Evolutionary conservation across 1,284 basidiomycete species (phyloP).

Genomic region (Boletus smithii): DNA sequence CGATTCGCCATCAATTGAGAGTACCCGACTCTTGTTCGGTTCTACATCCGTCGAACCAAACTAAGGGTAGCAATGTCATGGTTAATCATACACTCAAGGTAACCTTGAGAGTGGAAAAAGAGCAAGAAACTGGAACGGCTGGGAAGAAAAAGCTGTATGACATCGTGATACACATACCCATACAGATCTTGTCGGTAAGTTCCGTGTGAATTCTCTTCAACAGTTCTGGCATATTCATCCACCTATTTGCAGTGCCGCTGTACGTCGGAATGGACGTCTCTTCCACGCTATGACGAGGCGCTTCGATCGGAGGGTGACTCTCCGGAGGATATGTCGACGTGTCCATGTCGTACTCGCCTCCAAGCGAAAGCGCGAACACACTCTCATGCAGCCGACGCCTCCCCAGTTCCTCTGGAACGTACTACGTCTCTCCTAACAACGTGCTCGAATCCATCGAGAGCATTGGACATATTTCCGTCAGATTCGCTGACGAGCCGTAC

Average conservation of each 20-base stretch:
- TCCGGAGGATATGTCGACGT: conserved; percentile 35
- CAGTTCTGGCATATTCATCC: not conserved
- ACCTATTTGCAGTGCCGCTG: conserved; percentile 61
- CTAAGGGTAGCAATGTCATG: conserved; percentile 76
- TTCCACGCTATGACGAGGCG: conserved; percentile 64
- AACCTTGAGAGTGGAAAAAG: conserved; percentile 81
- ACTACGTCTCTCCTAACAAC: conserved; percentile 35
- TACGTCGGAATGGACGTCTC: conserved; percentile 71
- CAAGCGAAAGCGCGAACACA: conserved; percentile 6
- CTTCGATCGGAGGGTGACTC: conserved; percentile 31
- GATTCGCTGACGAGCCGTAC: conserved; percentile 39
- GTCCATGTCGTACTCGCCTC: conserved; percentile 41
- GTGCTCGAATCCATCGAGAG: conserved; percentile 24
- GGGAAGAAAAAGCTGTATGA: conserved; percentile 82
- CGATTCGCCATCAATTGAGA: conserved; percentile 52
- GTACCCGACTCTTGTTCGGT: conserved; percentile 54
- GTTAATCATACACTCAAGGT: conserved; percentile 82
- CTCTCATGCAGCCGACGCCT: not conserved
- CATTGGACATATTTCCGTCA: conserved; percentile 15
- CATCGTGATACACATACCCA: conserved; percentile 83
- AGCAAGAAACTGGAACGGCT: conserved; percentile 71
- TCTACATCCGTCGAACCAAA: conserved; percentile 81
- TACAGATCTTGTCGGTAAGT: conserved; percentile 77
- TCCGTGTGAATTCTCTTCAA: not conserved
- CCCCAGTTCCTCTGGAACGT: conserved; percentile 18